Conservation (phyloP, 345 rosid genomes). For the Arabis hirsuta region DNA sequence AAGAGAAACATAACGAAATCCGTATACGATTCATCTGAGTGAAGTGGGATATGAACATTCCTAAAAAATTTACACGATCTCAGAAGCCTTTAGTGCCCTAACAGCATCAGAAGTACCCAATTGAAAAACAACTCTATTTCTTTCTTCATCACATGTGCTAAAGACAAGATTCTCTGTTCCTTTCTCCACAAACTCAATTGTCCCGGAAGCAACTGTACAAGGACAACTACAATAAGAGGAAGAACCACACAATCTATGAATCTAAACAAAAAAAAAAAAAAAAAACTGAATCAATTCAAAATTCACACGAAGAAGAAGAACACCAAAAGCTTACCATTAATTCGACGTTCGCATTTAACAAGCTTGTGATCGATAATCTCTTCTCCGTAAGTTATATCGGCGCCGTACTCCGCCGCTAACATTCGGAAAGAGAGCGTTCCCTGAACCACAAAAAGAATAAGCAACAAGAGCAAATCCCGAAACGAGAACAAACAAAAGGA, state of each 20-base stretch:
- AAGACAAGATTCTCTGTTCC: constrained; percentile 81
- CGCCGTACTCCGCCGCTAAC: constrained; percentile 86
- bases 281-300: not conserved
- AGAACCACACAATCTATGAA: constrained; percentile 25
- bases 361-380: constrained; percentile 87
- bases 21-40: not conserved
- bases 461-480: not conserved
- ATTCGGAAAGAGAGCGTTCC: constrained; percentile 83
- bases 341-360: constrained; percentile 71
- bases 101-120: constrained; percentile 96
- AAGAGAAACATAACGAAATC: not conserved
- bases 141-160: constrained; percentile 76
- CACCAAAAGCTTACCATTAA: constrained; percentile 52
- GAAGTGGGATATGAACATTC: no score
- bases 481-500: no score
- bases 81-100: constrained; percentile 84
- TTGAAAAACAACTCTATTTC: constrained; percentile 70
- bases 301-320: not conserved
- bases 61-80: constrained; percentile 63
- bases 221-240: constrained; percentile 39
- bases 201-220: constrained; percentile 58
- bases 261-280: not conserved
- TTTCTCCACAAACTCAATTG: constrained; percentile 86
- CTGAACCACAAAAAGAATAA: constrained; percentile 43
- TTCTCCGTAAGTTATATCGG: constrained; percentile 90